Evolutionary conservation across 345 rosid genomes (phyloP), one percentile per base, ranked within the genome.

Genomic region (Linum lewisii): DNA sequence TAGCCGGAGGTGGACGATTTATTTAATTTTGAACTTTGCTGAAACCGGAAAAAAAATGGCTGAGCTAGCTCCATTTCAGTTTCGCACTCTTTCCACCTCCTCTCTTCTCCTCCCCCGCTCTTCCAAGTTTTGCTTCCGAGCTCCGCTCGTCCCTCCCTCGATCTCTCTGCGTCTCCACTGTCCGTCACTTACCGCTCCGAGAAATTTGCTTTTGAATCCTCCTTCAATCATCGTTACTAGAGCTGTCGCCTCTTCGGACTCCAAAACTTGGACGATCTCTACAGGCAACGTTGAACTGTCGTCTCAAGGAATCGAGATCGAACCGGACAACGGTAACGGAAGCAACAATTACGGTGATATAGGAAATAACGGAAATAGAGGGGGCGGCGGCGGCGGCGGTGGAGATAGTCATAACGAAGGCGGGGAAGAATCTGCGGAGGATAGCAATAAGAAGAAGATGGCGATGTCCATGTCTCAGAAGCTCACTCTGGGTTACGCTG

Each of bases 401-500:
- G 71, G 78, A 2, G 80, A 51, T 2, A 58, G 70, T 1, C 15
- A 23, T 19, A 66, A 63, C 22, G 74, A 57, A 2, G 74, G 67
- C 21, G 81, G 64, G 10, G 82, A 54, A n/a, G 77, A 57, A 51
- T 63, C 68, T 7, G 61, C 59, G 21, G 84, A 76, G 19, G 80
- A 72, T 24, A 64, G 59, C 42, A 63, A 56, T 9, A 63, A 62
- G 64, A 72, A 62, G 77, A 78, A 68, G 69, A 78, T 69, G 73
- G 85, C 57, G 5, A 24, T 83, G 78, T 77, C 84, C 11, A 71
- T 81, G 86, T 83, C 89, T 14, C 89, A 83, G 78, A 83, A 81
- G 57, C 36, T 83, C 59, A 82, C 82, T 62, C 78, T 82, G 45
- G 84, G 75, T n/a, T 82, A 75, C 44, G 88, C 88, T 61, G 77